These are phyloP conservation scores for Platismatia glauca DNA, from an alignment of 495 filamentous ascomycete species.

Conservation along the genomic window DNA sequence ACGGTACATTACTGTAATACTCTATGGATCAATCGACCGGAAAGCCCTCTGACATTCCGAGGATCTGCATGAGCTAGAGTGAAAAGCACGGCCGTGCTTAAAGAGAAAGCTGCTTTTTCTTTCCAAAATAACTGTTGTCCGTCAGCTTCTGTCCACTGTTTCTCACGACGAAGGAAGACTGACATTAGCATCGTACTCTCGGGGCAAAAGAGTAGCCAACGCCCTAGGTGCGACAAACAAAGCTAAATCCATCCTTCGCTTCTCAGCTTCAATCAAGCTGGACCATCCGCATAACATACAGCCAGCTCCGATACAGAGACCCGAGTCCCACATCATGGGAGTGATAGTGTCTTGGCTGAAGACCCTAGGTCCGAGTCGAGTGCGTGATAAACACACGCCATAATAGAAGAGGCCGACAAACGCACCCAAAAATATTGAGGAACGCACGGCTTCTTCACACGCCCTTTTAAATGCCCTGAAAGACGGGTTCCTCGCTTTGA, in stretches of 20 bases:
- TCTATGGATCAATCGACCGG: constrained; percentile 38
- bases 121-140: constrained; percentile 55
- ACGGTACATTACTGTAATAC: constrained; percentile 12
- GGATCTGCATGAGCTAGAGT: constrained; percentile 59
- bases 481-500: constrained; percentile 51
- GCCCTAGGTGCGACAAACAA: constrained; percentile 83
- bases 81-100: constrained; percentile 67
- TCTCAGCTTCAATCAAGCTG: constrained; percentile 61
- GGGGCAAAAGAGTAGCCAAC: constrained; percentile 64
- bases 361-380: constrained; percentile 65
- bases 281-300: constrained; percentile 82
- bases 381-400: constrained; percentile 73
- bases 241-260: constrained; percentile 66
- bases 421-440: constrained; percentile 72
- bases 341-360: constrained; percentile 46
- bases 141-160: constrained; percentile 5
- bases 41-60: constrained; percentile 60
- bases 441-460: constrained; percentile 54
- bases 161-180: constrained; percentile 11
- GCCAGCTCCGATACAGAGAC: constrained; percentile 65
- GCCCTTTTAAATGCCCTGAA: constrained; percentile 38
- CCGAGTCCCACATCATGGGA: constrained; percentile 54
- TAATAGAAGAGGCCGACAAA: constrained; percentile 86
- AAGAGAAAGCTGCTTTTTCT: constrained; percentile 64
- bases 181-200: constrained; percentile 59